phyloP scores from a whole-genome alignment of 441 rosid species.

The Iberis amara region DNA sequence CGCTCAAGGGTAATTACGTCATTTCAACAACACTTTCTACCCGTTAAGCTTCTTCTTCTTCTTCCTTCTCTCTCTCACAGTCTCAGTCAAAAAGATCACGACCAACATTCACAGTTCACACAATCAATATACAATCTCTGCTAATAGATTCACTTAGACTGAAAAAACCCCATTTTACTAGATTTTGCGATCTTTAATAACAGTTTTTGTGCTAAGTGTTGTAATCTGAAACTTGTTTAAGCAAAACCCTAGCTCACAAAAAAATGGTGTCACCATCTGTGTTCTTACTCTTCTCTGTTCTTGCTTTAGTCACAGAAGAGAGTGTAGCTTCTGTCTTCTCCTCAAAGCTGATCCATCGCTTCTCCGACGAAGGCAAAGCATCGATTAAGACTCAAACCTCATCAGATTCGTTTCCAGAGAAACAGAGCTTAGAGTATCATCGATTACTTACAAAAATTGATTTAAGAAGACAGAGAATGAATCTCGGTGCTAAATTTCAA shows the following conservation, averaged over 20 bases:
- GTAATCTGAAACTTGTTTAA: neutral
- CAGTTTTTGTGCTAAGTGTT: neutral
- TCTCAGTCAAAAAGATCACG: neutral
- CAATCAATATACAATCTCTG: neutral
- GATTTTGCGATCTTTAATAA: neutral
- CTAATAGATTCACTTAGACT: neutral
- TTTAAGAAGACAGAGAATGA: conserved; percentile 62
- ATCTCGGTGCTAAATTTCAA: conserved; percentile 48
- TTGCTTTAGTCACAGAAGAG: conserved; percentile 18
- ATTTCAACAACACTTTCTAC: conserved; percentile 21
- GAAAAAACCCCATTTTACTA: neutral
- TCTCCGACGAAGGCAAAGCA: conserved; percentile 58
- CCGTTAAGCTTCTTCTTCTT: conserved; percentile 22
- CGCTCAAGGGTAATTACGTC: conserved; percentile 12
- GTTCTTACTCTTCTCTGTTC: conserved; percentile 30
- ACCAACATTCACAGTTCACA: conserved; percentile 25
- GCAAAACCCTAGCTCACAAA: conserved; percentile 27
- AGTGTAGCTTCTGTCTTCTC: conserved; percentile 36
- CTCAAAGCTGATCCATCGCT: conserved; percentile 62
- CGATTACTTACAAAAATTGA: conserved; percentile 44
- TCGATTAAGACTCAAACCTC: conserved; percentile 23
- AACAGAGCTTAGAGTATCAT: conserved; percentile 53
- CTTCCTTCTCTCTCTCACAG: neutral
- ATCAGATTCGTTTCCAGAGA: conserved; percentile 42
- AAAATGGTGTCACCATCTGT: conserved; percentile 39